phyloP scores from a whole-genome alignment of 805 yeast species.

The Nakazawaea wickerhamii region DNA sequence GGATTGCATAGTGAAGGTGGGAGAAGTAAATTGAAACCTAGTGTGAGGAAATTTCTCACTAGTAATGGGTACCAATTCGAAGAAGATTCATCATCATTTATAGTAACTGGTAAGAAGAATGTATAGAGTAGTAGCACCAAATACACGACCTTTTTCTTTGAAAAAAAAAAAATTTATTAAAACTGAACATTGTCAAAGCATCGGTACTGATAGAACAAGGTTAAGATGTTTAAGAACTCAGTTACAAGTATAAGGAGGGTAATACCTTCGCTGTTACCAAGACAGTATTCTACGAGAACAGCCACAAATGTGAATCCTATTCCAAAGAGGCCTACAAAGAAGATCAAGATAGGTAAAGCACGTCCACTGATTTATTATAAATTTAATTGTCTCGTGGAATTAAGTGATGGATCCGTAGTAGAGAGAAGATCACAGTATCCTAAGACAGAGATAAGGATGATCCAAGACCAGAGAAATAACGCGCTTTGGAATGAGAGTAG shows the following conservation, averaged over 20 bases:
- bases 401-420: conserved; percentile 91
- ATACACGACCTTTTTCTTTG: conserved; percentile 8
- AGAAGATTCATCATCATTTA: conserved; percentile 40
- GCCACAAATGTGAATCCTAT: conserved; percentile 17
- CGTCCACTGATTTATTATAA: conserved; percentile 91
- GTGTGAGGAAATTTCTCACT: conserved; percentile 36
- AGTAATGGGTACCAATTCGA: conserved; percentile 35
- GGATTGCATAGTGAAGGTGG: conserved; percentile 67
- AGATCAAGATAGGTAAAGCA: conserved; percentile 74
- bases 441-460: conserved; percentile 75
- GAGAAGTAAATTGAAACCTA: conserved; percentile 37
- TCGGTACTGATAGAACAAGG: no score
- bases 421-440: conserved; percentile 83
- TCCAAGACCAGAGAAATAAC: conserved; percentile 83
- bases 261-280: not conserved
- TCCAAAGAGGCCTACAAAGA: conserved; percentile 55
- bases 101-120: conserved; percentile 35
- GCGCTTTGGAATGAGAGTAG: conserved; percentile 87
- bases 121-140: not conserved
- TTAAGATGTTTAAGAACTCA: no score
- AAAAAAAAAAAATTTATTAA: not conserved
- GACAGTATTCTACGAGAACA: conserved; percentile 11
- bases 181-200: not conserved
- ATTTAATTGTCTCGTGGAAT: conserved; percentile 83
- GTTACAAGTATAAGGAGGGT: not conserved